Evolutionary conservation across 331 rosid genomes (phyloP), one percentile per base, ranked within the genome.

Genomic region (Saraca asoca): DNA sequence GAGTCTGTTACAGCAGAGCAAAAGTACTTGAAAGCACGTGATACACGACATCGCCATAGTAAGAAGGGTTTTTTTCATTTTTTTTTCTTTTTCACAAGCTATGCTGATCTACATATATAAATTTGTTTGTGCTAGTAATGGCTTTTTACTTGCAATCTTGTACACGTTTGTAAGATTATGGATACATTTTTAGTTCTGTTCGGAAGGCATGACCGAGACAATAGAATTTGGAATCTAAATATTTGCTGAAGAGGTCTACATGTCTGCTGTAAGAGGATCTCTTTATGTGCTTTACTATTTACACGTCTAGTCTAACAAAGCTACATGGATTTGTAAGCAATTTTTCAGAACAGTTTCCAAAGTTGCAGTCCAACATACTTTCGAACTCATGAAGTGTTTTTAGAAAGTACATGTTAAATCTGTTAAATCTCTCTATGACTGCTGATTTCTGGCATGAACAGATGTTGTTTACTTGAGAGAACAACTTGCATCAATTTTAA

Each of bases 1-100:
- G 99, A 88, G 53, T 88, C 99, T 7, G 97, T 90, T 69, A 88
- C 95, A 34, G 82, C 96, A 4, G 97, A 90, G 79, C 99, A 94
- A 74, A 94, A 86, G 76, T 94, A 86, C 81, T 81, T 94, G 82
- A 88, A 66, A 82, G 99, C 99, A 37, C 99, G 97, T 49, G 96
- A 94, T 83, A 11, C 83, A 57, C 88, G 99, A 17, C 99, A 94
- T 59, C 96, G 99, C 14, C 97, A 58, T 65, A 94, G 99, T 94
- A 83, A 80, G 99, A 83, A 15, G 64, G n/a, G n/a, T n/a, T n/a
- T n/a, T n/a, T n/a, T n/a, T n/a, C n/a, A n/a, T n/a, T n/a, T n/a
- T n/a, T n/a, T 80, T 73, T 58, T 54, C 58, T 69, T 77, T 51
- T 46, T 18, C 42, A 52, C 38, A 49, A 66, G 19, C 20, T 53